Evolutionary conservation across 768 basidiomycete species (phyloP).

Genomic region (Phaeotremella fagi): DNA sequence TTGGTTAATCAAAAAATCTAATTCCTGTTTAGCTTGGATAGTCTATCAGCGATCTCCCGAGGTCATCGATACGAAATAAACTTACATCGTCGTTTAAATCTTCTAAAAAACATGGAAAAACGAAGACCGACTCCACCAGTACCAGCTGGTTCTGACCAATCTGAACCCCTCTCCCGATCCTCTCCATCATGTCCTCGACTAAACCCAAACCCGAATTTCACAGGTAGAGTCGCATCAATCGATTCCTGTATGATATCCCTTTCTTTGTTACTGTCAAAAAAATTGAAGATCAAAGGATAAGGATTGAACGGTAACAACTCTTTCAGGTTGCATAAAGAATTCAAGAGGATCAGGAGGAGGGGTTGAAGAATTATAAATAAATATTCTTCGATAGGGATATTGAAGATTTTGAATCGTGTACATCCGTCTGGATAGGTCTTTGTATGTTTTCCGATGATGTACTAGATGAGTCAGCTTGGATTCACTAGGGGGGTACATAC

Average conservation of each 20-base stretch:
- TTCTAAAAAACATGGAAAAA: too few species aligned
- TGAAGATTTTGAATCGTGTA: slow-evolving; percentile 32
- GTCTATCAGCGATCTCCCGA: too few species aligned
- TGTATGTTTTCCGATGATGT: slow-evolving; percentile 28
- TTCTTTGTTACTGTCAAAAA: not conserved
- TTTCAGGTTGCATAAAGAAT: slow-evolving; percentile 24
- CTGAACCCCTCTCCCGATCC: not conserved
- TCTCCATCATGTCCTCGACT: not conserved
- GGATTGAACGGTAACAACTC: slow-evolving; percentile 32
- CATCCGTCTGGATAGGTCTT: slow-evolving; percentile 41
- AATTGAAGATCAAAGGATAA: not conserved
- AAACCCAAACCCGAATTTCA: not conserved
- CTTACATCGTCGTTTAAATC: too few species aligned
- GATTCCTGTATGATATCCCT: not conserved
- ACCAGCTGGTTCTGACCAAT: not conserved
- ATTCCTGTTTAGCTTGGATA: not conserved
- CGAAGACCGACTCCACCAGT: too few species aligned
- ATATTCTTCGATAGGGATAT: slow-evolving; percentile 46
- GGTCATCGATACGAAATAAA: too few species aligned
- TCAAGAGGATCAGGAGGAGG: slow-evolving; percentile 38
- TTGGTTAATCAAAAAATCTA: too few species aligned
- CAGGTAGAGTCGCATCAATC: not conserved
- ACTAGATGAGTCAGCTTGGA: slow-evolving; percentile 15
- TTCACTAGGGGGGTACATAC: slow-evolving; percentile 16
- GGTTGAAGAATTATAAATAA: slow-evolving; percentile 47